These are phyloP conservation scores for Circinella minor DNA, from an alignment of 371 early-diverging fungal genomes.

Conservation along the genomic window DNA sequence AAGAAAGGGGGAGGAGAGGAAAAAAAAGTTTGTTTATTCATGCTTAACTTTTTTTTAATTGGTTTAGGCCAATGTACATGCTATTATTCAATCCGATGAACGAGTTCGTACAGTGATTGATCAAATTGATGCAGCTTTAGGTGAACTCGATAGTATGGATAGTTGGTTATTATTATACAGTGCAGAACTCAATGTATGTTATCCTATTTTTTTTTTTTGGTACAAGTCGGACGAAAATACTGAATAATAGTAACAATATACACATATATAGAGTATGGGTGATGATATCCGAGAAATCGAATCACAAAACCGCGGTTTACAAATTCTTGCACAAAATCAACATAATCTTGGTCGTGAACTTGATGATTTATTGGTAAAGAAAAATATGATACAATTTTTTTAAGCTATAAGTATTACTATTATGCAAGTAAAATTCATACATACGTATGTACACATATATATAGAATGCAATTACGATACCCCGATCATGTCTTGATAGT, in stretches of 20 bases:
- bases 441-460: neutral
- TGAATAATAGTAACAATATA: too few relatives aligned
- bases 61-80: slow-evolving; percentile 85
- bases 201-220: neutral
- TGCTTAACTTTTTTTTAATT: neutral
- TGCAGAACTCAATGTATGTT: slow-evolving; percentile 81
- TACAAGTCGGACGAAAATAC: neutral
- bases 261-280: slow-evolving; percentile 77
- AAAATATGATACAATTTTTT: neutral
- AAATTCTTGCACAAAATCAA: slow-evolving; percentile 87
- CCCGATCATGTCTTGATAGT: slow-evolving; percentile 49
- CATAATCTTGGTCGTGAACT: slow-evolving; percentile 81
- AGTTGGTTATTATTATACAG: slow-evolving; percentile 86
- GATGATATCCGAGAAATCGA: slow-evolving; percentile 96
- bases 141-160: slow-evolving; percentile 83
- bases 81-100: slow-evolving; percentile 90
- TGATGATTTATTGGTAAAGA: slow-evolving; percentile 74
- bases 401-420: neutral
- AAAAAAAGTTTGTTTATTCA: neutral
- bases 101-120: slow-evolving; percentile 80
- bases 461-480: slow-evolving; percentile 46
- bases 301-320: slow-evolving; percentile 88
- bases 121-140: slow-evolving; percentile 81
- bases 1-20: neutral
- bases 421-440: too few relatives aligned